Evolutionary conservation across 352 stramenopile species (phyloP).

Genomic region (Phytophthora colocasiae): DNA sequence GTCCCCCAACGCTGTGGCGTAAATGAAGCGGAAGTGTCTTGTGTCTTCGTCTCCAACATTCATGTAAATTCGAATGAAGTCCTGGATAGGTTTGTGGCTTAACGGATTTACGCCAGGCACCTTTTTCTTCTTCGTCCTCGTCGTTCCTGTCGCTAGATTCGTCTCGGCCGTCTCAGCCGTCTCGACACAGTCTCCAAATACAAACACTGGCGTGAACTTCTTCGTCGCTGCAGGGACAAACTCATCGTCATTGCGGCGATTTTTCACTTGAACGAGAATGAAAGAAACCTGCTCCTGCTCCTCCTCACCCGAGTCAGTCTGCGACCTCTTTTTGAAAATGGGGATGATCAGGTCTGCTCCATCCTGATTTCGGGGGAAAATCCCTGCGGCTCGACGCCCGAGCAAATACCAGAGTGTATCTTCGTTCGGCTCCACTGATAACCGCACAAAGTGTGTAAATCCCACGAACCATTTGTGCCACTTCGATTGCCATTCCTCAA

Average conservation of each 20-base stretch:
- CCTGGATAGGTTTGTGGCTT: not conserved
- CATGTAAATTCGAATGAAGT: not conserved
- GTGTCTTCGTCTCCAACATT: not conserved
- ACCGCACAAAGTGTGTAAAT: slow-evolving; percentile 6
- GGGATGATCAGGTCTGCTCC: not conserved
- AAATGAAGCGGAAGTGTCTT: not conserved
- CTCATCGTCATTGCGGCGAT: not conserved
- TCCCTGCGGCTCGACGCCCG: not conserved
- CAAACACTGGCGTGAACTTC: not conserved
- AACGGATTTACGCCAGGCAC: not conserved
- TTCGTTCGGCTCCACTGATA: not conserved
- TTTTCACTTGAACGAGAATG: not conserved
- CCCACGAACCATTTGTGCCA: not conserved
- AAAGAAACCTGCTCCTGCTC: not conserved
- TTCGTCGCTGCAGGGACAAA: not conserved
- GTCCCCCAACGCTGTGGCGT: not conserved
- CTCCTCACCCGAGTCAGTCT: not conserved
- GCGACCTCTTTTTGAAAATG: not conserved
- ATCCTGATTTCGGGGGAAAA: not conserved
- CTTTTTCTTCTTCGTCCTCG: no score
- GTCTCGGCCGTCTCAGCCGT: not conserved
- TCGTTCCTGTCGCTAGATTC: not conserved
- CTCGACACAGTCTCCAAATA: not conserved
- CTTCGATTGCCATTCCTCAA: not conserved
- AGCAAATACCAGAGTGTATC: slow-evolving; percentile 10